Evolutionary conservation across 2,329 filamentous ascomycete species (phyloP).

Genomic region (Botrytis elliptica): DNA sequence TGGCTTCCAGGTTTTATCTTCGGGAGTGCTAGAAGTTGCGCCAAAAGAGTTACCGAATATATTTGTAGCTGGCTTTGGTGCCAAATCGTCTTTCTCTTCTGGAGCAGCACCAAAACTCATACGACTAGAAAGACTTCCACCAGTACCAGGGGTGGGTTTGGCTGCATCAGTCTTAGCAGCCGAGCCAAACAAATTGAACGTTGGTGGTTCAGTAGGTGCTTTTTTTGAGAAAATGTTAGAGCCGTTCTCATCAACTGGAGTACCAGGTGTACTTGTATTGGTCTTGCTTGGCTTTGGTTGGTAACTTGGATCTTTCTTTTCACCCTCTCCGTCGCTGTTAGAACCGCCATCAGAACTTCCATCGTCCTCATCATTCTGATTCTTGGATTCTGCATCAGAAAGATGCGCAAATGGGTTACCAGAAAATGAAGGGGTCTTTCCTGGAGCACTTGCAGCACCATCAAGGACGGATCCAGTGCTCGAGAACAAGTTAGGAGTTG

Average conservation of each 20-base stretch:
- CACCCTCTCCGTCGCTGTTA: conserved; percentile 45
- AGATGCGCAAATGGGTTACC: conserved; percentile 61
- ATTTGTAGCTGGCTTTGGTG: conserved; percentile 33
- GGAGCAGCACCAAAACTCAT: conserved; percentile 52
- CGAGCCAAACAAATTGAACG: conserved; percentile 41
- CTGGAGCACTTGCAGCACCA: conserved; percentile 25
- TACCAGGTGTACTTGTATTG: conserved; percentile 27
- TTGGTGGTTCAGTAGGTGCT: conserved; percentile 34
- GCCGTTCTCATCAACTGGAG: conserved; percentile 32
- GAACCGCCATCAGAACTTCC: conserved; percentile 45
- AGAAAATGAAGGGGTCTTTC: conserved; percentile 27
- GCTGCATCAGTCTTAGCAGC: conserved; percentile 32
- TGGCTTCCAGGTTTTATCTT: conserved; percentile 51
- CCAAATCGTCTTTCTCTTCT: conserved; percentile 39
- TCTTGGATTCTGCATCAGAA: conserved; percentile 49
- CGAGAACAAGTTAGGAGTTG: conserved; percentile 33
- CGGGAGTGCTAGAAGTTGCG: conserved; percentile 34
- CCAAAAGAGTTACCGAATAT: conserved; percentile 25
- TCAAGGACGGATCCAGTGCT: conserved; percentile 35
- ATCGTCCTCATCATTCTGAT: conserved; percentile 46
- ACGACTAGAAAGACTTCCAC: conserved; percentile 56
- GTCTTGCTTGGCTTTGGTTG: conserved; percentile 25
- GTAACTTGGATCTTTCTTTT: conserved; percentile 36
- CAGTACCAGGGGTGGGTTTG: conserved; percentile 39
- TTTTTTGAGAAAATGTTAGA: conserved; percentile 36